Conservation (phyloP, 2,329 filamentous ascomycete genomes). For the Xylariaceae sp. region DNA sequence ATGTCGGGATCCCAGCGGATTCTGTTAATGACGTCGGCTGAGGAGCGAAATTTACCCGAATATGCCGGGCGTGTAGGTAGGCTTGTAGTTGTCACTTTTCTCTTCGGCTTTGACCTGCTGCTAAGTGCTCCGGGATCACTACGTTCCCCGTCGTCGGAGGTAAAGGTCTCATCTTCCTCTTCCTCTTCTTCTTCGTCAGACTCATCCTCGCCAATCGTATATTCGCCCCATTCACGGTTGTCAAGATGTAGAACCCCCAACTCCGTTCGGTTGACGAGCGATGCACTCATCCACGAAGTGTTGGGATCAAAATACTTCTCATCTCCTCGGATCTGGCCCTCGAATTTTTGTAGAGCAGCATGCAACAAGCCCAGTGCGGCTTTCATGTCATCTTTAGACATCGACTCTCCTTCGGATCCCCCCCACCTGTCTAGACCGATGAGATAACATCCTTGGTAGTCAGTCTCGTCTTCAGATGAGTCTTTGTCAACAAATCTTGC, state of each 20-base stretch:
- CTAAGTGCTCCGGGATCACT: slow-evolving; percentile 30
- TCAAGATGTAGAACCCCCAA: slow-evolving; percentile 54
- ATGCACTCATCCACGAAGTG: slow-evolving; percentile 55
- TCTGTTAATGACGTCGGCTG: slow-evolving; percentile 63
- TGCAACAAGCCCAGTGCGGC: slow-evolving; percentile 51
- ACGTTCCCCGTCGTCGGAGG: slow-evolving; percentile 42
- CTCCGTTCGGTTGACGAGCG: slow-evolving; percentile 46
- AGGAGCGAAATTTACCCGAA: slow-evolving; percentile 58
- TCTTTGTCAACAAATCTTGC: slow-evolving; percentile 57
- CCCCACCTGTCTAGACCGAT: slow-evolving; percentile 58
- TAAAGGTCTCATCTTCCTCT: slow-evolving; percentile 45
- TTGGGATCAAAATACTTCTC: slow-evolving; percentile 56
- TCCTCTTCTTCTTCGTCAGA: slow-evolving; percentile 47
- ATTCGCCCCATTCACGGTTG: slow-evolving; percentile 55
- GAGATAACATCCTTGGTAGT: slow-evolving; percentile 67
- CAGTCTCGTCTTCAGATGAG: slow-evolving; percentile 40
- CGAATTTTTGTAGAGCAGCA: slow-evolving; percentile 53
- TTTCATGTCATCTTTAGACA: slow-evolving; percentile 49
- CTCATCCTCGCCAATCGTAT: slow-evolving; percentile 47
- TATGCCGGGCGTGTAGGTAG: slow-evolving; percentile 40
- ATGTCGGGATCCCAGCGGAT: slow-evolving; percentile 64
- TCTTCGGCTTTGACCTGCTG: slow-evolving; percentile 33
- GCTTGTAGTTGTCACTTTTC: slow-evolving; percentile 12
- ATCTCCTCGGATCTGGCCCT: slow-evolving; percentile 52
- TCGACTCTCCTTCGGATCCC: slow-evolving; percentile 27